A percentile compares a stretch with the other conserved stretches of the same genome.
Conservation (phyloP, 2,329 filamentous ascomycete species). For the Blumeria hordei region DNA sequence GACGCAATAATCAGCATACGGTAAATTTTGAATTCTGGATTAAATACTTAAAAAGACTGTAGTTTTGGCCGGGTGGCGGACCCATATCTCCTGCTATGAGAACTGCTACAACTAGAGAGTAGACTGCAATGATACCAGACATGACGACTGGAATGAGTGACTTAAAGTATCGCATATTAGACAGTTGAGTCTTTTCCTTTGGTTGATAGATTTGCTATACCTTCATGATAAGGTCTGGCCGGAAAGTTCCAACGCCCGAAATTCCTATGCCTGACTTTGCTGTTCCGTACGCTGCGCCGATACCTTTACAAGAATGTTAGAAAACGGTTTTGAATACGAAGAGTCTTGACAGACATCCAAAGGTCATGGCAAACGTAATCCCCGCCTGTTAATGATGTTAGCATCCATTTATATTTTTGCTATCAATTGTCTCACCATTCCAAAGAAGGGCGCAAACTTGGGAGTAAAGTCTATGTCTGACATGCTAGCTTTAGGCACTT, state of each 20-base stretch:
- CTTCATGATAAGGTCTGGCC: slow-evolving; percentile 82
- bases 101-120: slow-evolving; percentile 88
- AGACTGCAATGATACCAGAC: slow-evolving; percentile 97
- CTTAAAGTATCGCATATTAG: slow-evolving; percentile 19
- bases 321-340: slow-evolving; percentile 12
- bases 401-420: slow-evolving; percentile 1
- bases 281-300: slow-evolving; percentile 66
- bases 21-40: neutral
- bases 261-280: slow-evolving; percentile 79
- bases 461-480: slow-evolving; percentile 37
- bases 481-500: slow-evolving; percentile 19
- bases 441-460: slow-evolving; percentile 70
- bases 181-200: neutral
- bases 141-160: slow-evolving; percentile 80
- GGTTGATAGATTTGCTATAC: slow-evolving; percentile 18
- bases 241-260: slow-evolving; percentile 61
- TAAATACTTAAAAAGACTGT: slow-evolving; percentile 58
- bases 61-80: slow-evolving; percentile 40
- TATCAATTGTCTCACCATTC: slow-evolving; percentile 40
- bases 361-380: slow-evolving; percentile 62
- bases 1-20: slow-evolving; percentile 4
- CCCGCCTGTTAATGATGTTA: slow-evolving; percentile 31
- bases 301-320: slow-evolving; percentile 11
- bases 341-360: slow-evolving; percentile 38
- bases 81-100: slow-evolving; percentile 79